Percentiles rank a stretch among this genome's conserved stretches.
Conservation (phyloP, 2,329 filamentous ascomycete species). For the Ramichloridium luteum region DNA sequence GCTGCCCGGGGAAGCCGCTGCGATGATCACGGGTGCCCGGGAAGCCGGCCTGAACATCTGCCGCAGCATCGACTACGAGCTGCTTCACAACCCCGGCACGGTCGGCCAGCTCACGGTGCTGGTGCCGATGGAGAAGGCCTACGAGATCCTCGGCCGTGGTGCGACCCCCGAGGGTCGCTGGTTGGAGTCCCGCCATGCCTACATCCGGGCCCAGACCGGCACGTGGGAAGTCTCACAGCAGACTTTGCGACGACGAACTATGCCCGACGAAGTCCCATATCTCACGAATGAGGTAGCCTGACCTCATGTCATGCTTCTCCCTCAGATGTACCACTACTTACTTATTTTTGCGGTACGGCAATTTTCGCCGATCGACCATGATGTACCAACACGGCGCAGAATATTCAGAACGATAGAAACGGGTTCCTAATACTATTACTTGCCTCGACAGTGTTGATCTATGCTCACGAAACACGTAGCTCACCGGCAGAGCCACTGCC, state of each 20-base stretch:
- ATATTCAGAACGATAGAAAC: too few relatives aligned
- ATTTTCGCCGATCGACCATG: too few relatives aligned
- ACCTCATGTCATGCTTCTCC: too few relatives aligned
- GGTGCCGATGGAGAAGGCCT: constrained; percentile 1
- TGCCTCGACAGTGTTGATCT: too few relatives aligned
- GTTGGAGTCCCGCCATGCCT: background rate
- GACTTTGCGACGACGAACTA: background rate
- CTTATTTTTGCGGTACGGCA: too few relatives aligned
- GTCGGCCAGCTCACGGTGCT: background rate
- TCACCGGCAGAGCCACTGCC: too few relatives aligned
- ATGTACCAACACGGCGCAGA: too few relatives aligned
- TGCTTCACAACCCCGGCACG: background rate
- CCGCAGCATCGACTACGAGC: background rate
- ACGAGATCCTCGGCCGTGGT: background rate
- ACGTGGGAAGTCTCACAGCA: background rate
- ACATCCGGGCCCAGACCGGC: background rate
- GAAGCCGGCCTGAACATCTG: background rate
- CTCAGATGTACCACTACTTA: too few relatives aligned
- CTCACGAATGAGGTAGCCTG: too few relatives aligned
- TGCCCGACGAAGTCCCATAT: background rate
- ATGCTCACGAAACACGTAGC: too few relatives aligned
- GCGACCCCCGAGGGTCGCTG: background rate
- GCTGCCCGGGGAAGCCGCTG: background rate
- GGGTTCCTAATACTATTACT: too few relatives aligned
- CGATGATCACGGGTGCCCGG: background rate